phyloP scores from a whole-genome alignment of 2,329 filamentous ascomycete species.

The Pleomassaria siparia region DNA sequence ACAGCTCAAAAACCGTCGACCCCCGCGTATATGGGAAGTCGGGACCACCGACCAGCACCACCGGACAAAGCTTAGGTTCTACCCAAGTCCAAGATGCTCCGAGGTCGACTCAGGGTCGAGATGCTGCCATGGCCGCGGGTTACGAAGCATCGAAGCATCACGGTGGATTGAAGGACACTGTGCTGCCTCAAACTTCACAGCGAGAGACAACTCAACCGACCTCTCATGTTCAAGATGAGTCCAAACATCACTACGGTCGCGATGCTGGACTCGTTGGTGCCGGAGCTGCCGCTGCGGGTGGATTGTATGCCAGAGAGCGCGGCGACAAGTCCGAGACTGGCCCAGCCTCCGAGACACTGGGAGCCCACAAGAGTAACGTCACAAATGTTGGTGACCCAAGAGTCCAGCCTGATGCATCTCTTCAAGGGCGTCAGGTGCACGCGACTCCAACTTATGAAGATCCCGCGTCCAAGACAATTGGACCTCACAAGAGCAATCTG shows the following conservation, averaged over 20 bases:
- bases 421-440: slow-evolving; percentile 20
- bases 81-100: not conserved
- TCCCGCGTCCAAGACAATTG: slow-evolving; percentile 29
- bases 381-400: slow-evolving; percentile 40
- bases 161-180: slow-evolving; percentile 3
- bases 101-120: slow-evolving; percentile 15
- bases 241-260: slow-evolving; percentile 28
- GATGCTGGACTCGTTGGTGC: slow-evolving; percentile 22
- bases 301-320: slow-evolving; percentile 9
- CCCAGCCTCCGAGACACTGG: slow-evolving; percentile 25
- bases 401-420: slow-evolving; percentile 21
- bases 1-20: slow-evolving; percentile 14
- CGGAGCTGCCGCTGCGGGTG: slow-evolving; percentile 13
- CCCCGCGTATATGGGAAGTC: slow-evolving; percentile 17
- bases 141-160: slow-evolving; percentile 17
- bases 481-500: slow-evolving; percentile 35
- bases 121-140: slow-evolving; percentile 21
- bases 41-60: not conserved
- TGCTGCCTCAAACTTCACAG: not conserved
- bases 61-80: not conserved
- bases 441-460: slow-evolving; percentile 23
- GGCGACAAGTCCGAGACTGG: slow-evolving; percentile 22
- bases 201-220: slow-evolving; percentile 30
- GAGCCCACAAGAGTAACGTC: slow-evolving; percentile 35
- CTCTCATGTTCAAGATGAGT: slow-evolving; percentile 19